Percentiles rank a stretch among this genome's conserved stretches.
Conservation (phyloP, 2,329 filamentous ascomycete species). For the Hypoxylon sp. region DNA sequence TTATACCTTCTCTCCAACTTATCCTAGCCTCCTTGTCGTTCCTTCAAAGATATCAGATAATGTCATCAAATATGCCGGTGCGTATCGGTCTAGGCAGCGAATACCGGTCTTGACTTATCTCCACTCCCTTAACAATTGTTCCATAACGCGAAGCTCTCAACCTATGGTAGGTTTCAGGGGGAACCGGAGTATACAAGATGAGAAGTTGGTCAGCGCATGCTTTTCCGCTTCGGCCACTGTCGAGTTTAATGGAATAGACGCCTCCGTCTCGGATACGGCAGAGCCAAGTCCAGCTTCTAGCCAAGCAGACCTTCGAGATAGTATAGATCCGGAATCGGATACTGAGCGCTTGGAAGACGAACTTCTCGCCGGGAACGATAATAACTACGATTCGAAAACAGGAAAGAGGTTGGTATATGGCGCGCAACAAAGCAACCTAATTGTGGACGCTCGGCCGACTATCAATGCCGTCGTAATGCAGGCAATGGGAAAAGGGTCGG, state of each 20-base stretch:
- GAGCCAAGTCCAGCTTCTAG: conserved; percentile 64
- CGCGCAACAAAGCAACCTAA: conserved; percentile 92
- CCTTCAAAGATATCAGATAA: conserved; percentile 96
- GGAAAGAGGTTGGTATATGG: conserved; percentile 82
- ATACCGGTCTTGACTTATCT: conserved; percentile 94
- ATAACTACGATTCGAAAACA: conserved; percentile 70
- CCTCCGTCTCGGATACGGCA: conserved; percentile 51
- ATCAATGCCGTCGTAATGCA: conserved; percentile 97
- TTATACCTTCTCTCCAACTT: conserved; percentile 92
- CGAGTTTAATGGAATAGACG: conserved; percentile 57
- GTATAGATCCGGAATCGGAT: conserved; percentile 68
- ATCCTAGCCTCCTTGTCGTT: conserved; percentile 87
- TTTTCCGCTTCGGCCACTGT: conserved; percentile 78
- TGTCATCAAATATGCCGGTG: conserved; percentile 91
- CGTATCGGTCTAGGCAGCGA: conserved; percentile 88
- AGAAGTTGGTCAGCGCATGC: conserved; percentile 91
- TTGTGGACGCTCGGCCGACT: conserved; percentile 94
- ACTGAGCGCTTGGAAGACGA: conserved; percentile 79
- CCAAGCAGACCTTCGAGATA: conserved; percentile 63
- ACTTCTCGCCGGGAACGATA: conserved; percentile 68
- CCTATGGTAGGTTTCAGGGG: conserved; percentile 87
- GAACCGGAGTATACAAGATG: conserved; percentile 94
- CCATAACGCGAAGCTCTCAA: conserved; percentile 94
- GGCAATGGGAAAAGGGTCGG: conserved; percentile 90
- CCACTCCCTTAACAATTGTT: conserved; percentile 97